Conservation (phyloP, 1,284 basidiomycete species). For the Apiotrichum veenhuisii region DNA sequence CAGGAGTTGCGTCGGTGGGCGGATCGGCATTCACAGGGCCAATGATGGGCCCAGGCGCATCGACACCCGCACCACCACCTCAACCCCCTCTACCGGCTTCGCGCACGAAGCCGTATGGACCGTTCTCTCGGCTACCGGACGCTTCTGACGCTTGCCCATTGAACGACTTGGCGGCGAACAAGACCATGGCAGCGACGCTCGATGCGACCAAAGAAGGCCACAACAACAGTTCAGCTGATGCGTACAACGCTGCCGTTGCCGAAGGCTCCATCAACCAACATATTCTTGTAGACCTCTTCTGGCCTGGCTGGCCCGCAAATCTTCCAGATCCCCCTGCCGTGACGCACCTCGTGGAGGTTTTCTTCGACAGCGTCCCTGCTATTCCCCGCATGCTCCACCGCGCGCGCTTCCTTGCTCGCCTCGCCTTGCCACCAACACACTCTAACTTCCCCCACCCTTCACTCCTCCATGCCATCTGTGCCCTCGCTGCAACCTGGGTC, state of each 20-base stretch:
- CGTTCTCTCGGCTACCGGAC: neutral
- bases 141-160: too few relatives aligned
- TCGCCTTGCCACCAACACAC: slow-evolving; percentile 52
- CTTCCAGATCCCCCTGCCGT: slow-evolving; percentile 48
- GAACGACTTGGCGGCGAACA: slow-evolving; percentile 3
- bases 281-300: slow-evolving; percentile 44
- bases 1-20: neutral
- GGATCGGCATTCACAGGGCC: neutral
- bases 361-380: slow-evolving; percentile 46
- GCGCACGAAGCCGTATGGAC: neutral
- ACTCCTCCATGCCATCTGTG: slow-evolving; percentile 51
- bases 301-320: slow-evolving; percentile 48
- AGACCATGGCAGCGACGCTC: neutral
- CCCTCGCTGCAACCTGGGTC: slow-evolving; percentile 41
- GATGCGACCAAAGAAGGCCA: neutral
- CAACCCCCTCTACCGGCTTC: too few relatives aligned
- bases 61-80: neutral
- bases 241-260: slow-evolving; percentile 5
- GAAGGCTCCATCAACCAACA: slow-evolving; percentile 36
- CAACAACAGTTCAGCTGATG: neutral
- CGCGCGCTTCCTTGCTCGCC: slow-evolving; percentile 45
- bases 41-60: neutral
- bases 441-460: slow-evolving; percentile 50
- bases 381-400: slow-evolving; percentile 47
- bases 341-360: slow-evolving; percentile 45